Base-by-base conservation (phyloP, 1,139 yeast genomes). In the Protomyces pachydermus region DNA sequence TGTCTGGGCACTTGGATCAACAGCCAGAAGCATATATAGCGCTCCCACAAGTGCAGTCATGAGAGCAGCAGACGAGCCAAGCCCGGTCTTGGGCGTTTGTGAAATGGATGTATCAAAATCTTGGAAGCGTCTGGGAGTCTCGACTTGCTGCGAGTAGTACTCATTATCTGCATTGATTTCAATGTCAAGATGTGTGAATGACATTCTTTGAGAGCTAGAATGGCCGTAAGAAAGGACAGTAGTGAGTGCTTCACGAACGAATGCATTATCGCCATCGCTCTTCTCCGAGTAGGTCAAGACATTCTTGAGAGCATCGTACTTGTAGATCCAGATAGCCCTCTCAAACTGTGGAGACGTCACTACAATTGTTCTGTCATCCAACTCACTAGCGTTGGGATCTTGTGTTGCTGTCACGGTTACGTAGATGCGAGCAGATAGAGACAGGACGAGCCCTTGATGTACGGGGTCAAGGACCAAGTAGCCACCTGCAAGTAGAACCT, bases 51-150 rank as follows among this genome's bases (percentile, higher is more conserved):
- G 80, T 1, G 88, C 93, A 0, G 96, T 83, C 0, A 91, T 96
- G 67, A 93, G 79, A 0, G 97, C 96, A 0, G 98, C 98, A 28
- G 97, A 91, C 14, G 97, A 91, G 0, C 98, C 98, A 64, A 93
- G 79, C 0, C 98, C 98, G 0, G 98, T 95, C 73, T 93, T 93
- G 8, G 96, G 85, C 3, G 91, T 96, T 35, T 87, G 78, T 0
- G 83, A 79, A 65, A 93, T 90, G 16, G 83, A 77, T 42, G 74
- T 69, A 0, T 74, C 65, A 73, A 93, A 97, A 73, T 78, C 85
- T 53, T 82, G 77, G 72, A 91, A 91, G 28, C 72, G 70, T 65
- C 0, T 78, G 77, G 64, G 65, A 0, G 37, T 5, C 9, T 50
- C 42, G 2, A 39, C 23, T 2, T 60, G 56, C 10, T 54, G 56